These are phyloP conservation scores for Aspergillus diversus DNA, from an alignment of 495 filamentous ascomycete genomes.

Conservation along the genomic window DNA sequence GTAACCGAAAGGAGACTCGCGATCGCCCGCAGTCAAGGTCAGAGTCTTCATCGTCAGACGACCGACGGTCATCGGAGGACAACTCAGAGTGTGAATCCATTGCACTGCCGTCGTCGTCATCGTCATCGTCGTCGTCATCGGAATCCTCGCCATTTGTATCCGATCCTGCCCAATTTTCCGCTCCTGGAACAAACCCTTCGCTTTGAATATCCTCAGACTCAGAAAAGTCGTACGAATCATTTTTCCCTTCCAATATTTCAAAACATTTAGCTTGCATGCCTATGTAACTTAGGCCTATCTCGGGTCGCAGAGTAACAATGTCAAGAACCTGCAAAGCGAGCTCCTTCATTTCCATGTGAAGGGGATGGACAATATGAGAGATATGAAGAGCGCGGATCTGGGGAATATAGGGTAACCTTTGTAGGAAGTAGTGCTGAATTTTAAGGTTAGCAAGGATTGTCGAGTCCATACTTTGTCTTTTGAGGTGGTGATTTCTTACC, in stretches of 20 bases:
- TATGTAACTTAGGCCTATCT: slow-evolving; percentile 81
- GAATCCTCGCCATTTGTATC: slow-evolving; percentile 53
- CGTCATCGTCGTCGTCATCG: slow-evolving; percentile 54
- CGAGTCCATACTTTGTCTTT: neutral
- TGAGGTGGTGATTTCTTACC: slow-evolving; percentile 56
- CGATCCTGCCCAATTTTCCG: slow-evolving; percentile 45
- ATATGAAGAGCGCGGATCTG: slow-evolving; percentile 81
- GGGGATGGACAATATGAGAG: slow-evolving; percentile 68
- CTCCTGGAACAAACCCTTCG: slow-evolving; percentile 47
- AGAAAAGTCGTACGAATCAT: slow-evolving; percentile 45
- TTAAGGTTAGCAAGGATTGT: slow-evolving; percentile 17
- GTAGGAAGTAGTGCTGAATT: slow-evolving; percentile 81
- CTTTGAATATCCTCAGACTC: slow-evolving; percentile 42
- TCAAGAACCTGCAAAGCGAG: slow-evolving; percentile 84
- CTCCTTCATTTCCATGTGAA: slow-evolving; percentile 65
- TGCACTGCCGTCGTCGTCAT: slow-evolving; percentile 37
- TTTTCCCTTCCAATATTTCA: slow-evolving; percentile 76
- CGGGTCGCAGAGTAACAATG: slow-evolving; percentile 82
- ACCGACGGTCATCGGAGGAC: slow-evolving; percentile 39
- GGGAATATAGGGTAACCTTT: slow-evolving; percentile 74
- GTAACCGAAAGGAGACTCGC: slow-evolving; percentile 63
- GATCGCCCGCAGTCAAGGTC: slow-evolving; percentile 53
- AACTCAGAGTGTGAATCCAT: slow-evolving; percentile 47
- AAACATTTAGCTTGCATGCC: slow-evolving; percentile 85
- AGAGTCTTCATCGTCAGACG: slow-evolving; percentile 55